A percentile compares a stretch with the other conserved stretches of the same genome.
These are phyloP conservation scores for Ananas comosus DNA, from an alignment of 176 grass and related monocot genomes.

Conservation along the genomic window DNA sequence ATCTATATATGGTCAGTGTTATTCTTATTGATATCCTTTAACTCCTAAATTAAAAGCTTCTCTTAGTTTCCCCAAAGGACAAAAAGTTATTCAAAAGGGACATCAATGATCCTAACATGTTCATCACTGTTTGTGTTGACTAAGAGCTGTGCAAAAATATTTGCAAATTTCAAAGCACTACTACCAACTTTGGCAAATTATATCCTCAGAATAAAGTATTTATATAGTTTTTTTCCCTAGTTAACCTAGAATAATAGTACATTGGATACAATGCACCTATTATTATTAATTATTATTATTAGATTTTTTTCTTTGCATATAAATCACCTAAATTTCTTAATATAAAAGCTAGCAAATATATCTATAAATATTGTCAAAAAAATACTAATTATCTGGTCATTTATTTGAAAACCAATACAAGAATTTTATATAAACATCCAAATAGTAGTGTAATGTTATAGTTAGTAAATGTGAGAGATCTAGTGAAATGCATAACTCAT, in stretches of 20 bases:
- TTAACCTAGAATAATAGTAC: slow-evolving; percentile 23
- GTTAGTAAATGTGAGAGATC: neutral
- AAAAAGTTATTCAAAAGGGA: too few relatives aligned
- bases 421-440: neutral
- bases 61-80: too few relatives aligned
- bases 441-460: neutral
- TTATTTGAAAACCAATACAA: neutral
- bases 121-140: too few relatives aligned
- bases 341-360: neutral
- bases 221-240: slow-evolving; percentile 7
- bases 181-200: slow-evolving; percentile 1
- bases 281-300: neutral
- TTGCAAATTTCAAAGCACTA: neutral
- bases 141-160: too few relatives aligned
- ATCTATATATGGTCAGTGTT: too few relatives aligned
- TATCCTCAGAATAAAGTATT: neutral
- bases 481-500: too few relatives aligned
- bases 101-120: too few relatives aligned
- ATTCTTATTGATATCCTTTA: too few relatives aligned
- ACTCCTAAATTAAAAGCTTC: too few relatives aligned
- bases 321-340: neutral
- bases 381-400: neutral
- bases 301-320: slow-evolving; percentile 7
- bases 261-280: slow-evolving; percentile 4
- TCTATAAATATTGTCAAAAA: neutral